These are phyloP conservation scores for Penicillium salamii DNA, from an alignment of 495 filamentous ascomycete species.

Conservation along the genomic window DNA sequence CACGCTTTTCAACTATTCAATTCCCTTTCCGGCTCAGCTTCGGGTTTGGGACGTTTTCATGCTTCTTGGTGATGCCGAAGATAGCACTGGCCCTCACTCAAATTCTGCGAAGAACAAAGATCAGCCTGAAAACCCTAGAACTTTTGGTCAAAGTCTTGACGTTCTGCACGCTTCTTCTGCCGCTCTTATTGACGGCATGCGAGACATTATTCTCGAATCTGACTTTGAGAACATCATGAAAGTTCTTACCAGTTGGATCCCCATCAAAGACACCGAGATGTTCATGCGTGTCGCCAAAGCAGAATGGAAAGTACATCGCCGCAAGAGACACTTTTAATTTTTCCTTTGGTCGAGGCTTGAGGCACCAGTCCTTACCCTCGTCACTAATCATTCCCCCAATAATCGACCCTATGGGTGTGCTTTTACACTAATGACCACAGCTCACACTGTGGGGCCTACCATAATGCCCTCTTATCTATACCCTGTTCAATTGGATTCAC, in stretches of 20 bases:
- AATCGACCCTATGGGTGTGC: constrained; percentile 14
- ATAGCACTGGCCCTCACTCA: constrained; percentile 13
- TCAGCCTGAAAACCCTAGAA: constrained; percentile 17
- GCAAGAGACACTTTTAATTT: constrained; percentile 38
- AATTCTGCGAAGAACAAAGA: constrained; percentile 42
- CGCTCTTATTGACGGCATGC: constrained; percentile 87
- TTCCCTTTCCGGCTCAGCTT: constrained; percentile 95
- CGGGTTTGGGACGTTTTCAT: constrained; percentile 99
- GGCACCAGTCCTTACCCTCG: not conserved
- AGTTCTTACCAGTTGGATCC: constrained; percentile 91
- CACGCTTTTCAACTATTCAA: constrained; percentile 95
- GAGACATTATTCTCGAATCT: constrained; percentile 85
- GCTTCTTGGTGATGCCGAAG: constrained; percentile 77
- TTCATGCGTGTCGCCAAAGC: constrained; percentile 92
- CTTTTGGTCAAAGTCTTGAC: constrained; percentile 71
- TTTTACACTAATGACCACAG: constrained; percentile 27
- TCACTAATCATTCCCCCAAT: constrained; percentile 2
- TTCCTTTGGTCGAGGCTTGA: not conserved
- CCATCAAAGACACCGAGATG: constrained; percentile 90
- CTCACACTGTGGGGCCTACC: constrained; percentile 6
- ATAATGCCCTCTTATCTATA: constrained; percentile 24
- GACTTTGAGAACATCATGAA: constrained; percentile 99
- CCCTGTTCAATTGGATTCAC: constrained; percentile 6
- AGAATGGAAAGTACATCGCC: constrained; percentile 77
- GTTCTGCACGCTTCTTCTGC: constrained; percentile 88